Evolutionary conservation across 1,284 basidiomycete species (phyloP), one percentile per base, ranked within the genome.

Genomic region (Fomitopsis schrenkii): DNA sequence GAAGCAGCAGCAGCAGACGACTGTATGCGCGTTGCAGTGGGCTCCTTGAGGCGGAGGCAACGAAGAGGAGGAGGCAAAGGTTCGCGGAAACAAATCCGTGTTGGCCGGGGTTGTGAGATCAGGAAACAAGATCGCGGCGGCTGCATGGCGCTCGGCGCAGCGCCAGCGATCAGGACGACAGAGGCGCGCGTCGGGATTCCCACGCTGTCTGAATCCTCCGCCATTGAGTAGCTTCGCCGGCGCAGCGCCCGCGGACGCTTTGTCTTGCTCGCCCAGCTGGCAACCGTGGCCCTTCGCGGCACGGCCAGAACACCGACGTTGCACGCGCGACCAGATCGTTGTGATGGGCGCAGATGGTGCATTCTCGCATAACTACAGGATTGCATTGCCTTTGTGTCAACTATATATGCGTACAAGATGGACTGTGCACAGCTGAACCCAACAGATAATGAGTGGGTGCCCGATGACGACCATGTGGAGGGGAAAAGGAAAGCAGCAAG

Each of bases 11-110:
- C 22, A 33, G 48, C 28, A 14, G 48, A 15, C 28, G 15, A 54
- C 26, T 35, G 42, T 50, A 28, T 40, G 48, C 17, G 7, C 15
- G 41, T 48, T 45, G 52, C 52, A 45, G 59, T 33, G 59, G 36
- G 52, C 35, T 54, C n/a, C n/a, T 36, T 14, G 52, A 19, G 52
- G 5, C 17, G 33, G 6, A 9, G 28, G 50, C 44, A 54, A 41
- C 42, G 33, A 22, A 28, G 52, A 12, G 14, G 19, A 22, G 33
- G 44, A 10, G 14, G 46, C 3, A 36, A 53, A 57, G 12, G 58
- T 59, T 62, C 61, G 58, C 61, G 61, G 61, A 62, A 55, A 59
- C 61, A 58, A 46, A 62, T 62, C 54, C 46, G 28, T 28, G 42
- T 55, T 35, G 46, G 17, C 28, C 44, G 26, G 55, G 38, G 19